phyloP scores from a whole-genome alignment of 352 stramenopile genomes.

The Pythium dissotocum region DNA sequence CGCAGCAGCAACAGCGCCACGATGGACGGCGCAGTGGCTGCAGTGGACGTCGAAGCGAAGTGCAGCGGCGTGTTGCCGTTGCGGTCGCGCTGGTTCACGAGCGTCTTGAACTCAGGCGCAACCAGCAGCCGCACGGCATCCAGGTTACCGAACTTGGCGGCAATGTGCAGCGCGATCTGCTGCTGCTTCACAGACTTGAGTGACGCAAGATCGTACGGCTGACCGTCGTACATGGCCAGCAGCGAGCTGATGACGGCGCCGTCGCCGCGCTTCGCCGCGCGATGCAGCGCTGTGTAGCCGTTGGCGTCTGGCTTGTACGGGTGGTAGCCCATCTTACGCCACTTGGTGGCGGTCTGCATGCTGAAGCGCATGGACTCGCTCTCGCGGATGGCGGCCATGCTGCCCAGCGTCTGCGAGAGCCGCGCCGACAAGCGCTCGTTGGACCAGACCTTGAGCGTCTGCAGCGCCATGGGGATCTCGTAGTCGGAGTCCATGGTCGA shows the following conservation, averaged over 20 bases:
- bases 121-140: constrained; percentile 55
- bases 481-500: constrained; percentile 87
- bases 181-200: constrained; percentile 73
- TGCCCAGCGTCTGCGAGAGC: constrained; percentile 56
- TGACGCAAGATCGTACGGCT: constrained; percentile 58
- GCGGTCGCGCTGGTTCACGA: constrained; percentile 65
- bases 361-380: constrained; percentile 80
- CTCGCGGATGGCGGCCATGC: constrained; percentile 72
- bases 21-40: constrained; percentile 44
- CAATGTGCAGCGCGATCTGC: constrained; percentile 81
- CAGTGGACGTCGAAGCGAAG: constrained; percentile 71
- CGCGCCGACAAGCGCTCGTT: constrained; percentile 70
- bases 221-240: constrained; percentile 82
- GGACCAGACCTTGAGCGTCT: constrained; percentile 58
- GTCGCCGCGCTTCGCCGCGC: constrained; percentile 71
- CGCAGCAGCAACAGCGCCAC: constrained; percentile 61
- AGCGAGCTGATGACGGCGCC: constrained; percentile 64
- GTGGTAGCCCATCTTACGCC: constrained; percentile 84
- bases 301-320: constrained; percentile 78
- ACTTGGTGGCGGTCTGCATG: constrained; percentile 77
- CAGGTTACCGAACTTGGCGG: constrained; percentile 76
- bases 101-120: constrained; percentile 50
- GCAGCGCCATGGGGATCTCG: constrained; percentile 72
- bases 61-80: constrained; percentile 85
- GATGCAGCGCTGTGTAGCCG: constrained; percentile 82